Base-by-base conservation (phyloP, 2,329 filamentous ascomycete species). In the Cercospora beticola region DNA sequence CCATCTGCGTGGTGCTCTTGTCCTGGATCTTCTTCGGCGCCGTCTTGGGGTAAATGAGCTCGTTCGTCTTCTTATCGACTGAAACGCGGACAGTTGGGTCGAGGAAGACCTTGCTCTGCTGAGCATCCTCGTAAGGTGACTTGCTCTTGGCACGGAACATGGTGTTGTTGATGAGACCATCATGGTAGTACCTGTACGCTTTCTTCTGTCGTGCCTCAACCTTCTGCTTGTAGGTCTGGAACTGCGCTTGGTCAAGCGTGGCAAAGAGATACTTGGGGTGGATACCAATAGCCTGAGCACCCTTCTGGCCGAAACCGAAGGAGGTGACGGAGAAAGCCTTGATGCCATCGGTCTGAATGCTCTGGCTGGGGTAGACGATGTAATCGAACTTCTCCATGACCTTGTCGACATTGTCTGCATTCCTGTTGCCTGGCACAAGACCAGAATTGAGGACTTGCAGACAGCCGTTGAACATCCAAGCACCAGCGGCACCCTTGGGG, bases 391-490 rank as follows among this genome's bases (percentile, higher is more conserved):
- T 88, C 86, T 98, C 94, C 92, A 99, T 96, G 74, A 94, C 86
- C 79, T 94, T 89, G 79, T 99, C 95, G 65, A 99, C 89, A 74
- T 99, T 99, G 84, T 99, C 95, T 62, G 95, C 95, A 76, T 99
- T 99, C 77, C 94, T 91, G 85, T 99, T 99, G 69, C 95, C 95
- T 14, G 95, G 95, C 26, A 99, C 94, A 61, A 99, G 86, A 78
- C 95, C 95, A 62, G 87, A 90, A 85, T 98, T 97, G 76, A 99
- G 88, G 57, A 97, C 93, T 81, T 99, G 95, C 80, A 99, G 85
- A 81, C 92, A 95, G 73, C 95, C 95, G 85, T 99, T 99, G 87
- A 99, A 90, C 95, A 99, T 99, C 94, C 95, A 99, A 60, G 94
- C 95, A 85, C 95, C 95, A 69, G 95, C 95, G 77, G 95, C 94